phyloP scores from a whole-genome alignment of 2,329 filamentous ascomycete genomes.

The Sporothrix protearum region DNA sequence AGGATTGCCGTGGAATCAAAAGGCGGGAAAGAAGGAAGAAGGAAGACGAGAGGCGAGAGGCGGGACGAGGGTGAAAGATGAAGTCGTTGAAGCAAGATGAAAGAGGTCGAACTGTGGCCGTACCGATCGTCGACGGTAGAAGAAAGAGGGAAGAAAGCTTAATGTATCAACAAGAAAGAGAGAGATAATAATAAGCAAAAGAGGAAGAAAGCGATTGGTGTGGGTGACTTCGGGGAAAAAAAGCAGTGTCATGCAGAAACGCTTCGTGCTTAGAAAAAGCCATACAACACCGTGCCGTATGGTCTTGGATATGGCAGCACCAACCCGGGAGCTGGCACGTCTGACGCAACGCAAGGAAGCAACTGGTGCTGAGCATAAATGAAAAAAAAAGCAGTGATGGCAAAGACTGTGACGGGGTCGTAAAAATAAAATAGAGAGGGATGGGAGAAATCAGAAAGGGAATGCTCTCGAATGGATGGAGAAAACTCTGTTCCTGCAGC shows the following conservation, averaged over 20 bases:
- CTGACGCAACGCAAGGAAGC: conserved; percentile 3
- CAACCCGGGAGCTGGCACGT: conserved; percentile 20
- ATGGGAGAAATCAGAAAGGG: background rate
- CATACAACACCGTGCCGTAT: background rate
- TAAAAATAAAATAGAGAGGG: background rate
- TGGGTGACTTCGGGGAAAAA: conserved; percentile 18
- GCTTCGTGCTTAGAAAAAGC: conserved; percentile 1
- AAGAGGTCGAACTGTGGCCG: background rate
- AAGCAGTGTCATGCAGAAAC: conserved; percentile 9
- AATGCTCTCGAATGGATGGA: background rate
- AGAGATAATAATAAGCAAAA: background rate
- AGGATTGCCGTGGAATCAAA: no score
- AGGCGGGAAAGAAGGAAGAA: background rate
- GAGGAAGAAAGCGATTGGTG: conserved; percentile 15
- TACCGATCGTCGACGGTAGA: background rate
- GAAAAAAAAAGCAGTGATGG: background rate
- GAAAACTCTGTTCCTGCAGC: background rate
- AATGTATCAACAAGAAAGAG: background rate
- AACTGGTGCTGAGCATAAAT: conserved; percentile 10
- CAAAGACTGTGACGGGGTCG: background rate
- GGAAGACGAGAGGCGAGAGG: no score
- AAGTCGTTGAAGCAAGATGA: background rate
- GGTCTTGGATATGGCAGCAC: background rate
- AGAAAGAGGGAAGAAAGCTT: background rate
- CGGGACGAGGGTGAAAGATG: background rate